Base-by-base conservation (phyloP, 139 green algal species). In the Chlamydomonas incerta region DNA sequence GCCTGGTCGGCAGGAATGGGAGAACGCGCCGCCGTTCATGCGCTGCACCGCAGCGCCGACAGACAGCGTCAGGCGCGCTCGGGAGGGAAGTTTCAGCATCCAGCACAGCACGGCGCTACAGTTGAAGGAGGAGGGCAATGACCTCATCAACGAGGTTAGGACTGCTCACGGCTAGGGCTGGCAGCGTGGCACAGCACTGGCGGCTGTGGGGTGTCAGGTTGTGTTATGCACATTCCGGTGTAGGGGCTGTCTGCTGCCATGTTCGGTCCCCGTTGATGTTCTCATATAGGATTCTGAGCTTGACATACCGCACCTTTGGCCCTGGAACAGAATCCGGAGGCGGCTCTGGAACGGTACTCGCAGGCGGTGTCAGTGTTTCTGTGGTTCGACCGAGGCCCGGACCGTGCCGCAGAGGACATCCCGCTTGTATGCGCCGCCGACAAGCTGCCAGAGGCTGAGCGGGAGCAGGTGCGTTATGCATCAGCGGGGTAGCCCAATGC, bases 351-450 rank as follows among this genome's bases (percentile, higher is more conserved):
- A 26, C 63, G 46, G 33, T 91, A 91, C 82, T 47, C 55, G 1
- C 62, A 66, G 41, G 87, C 87, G 1, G 24, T 91, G 11, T 74
- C 81, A 33, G 65, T 88, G 4, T 91, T 88, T 35, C 33, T 91
- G 71, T 91, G 87, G 87, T 91, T 91, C 63, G 87, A 91, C 77
- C 82, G 87, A 10, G 87, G 82, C 0, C 74, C 79, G 28, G 70
- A 91, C 55, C 26, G 31, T 0, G 58, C 68, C 2, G 60, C 80
- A 9, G 82, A 91, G 72, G 87, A 91, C 34, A 77, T 91, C 13
- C 82, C 87, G n/a, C 73, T 85, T 23, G 58, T 88, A 28, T 76
- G 83, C 69, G 69, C 55, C 4, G 55, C 86, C 2, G 70, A 69
- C 2, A 33, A 62, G 28, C 83, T 82, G 41, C 24, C 71, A 26